Conservation (phyloP, 2,329 filamentous ascomycete genomes). For the Parascedosporium putredinis region DNA sequence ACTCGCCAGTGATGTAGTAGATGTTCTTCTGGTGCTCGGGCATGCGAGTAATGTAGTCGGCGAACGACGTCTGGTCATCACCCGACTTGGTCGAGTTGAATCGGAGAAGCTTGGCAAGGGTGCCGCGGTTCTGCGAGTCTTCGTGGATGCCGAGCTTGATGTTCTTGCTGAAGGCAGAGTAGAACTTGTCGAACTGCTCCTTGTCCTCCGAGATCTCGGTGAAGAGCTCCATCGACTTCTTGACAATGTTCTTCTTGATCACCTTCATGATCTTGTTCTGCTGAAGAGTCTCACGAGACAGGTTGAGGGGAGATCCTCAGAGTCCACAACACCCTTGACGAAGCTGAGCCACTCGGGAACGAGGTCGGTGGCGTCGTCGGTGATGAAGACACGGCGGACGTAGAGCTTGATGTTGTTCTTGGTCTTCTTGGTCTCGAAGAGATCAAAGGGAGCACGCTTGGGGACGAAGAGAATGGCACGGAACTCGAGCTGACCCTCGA, state of each 20-base stretch:
- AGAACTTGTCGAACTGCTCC: conserved; percentile 99
- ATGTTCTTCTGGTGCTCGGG: conserved; percentile 99
- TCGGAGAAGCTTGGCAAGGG: conserved; percentile 94
- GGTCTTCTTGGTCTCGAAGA: conserved; percentile 99
- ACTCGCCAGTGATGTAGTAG: conserved; percentile 99
- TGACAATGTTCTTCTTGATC: conserved; percentile 99
- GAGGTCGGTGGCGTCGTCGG: conserved; percentile 96
- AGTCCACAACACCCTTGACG: conserved; percentile 99
- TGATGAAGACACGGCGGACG: conserved; percentile 99
- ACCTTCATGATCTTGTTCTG: conserved; percentile 99
- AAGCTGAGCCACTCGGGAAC: conserved; percentile 99
- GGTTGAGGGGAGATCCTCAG: conserved; percentile 97
- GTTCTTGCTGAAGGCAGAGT: conserved; percentile 99
- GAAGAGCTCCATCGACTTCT: conserved; percentile 99
- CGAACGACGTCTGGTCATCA: conserved; percentile 86
- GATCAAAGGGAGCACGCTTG: conserved; percentile 98
- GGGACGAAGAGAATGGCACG: conserved; percentile 98
- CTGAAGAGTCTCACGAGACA: conserved; percentile 99
- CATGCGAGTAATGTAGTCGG: conserved; percentile 99
- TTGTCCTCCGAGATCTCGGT: conserved; percentile 98
- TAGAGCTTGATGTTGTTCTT: conserved; percentile 99
- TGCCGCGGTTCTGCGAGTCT: conserved; percentile 90
- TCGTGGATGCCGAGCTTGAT: conserved; percentile 99
- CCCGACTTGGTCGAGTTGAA: conserved; percentile 99
- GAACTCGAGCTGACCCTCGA: conserved; percentile 99